Percentiles rank a stretch among this genome's conserved stretches.
Conservation (phyloP, 305 asterid genomes). For the Stenogyne calaminthoides region DNA sequence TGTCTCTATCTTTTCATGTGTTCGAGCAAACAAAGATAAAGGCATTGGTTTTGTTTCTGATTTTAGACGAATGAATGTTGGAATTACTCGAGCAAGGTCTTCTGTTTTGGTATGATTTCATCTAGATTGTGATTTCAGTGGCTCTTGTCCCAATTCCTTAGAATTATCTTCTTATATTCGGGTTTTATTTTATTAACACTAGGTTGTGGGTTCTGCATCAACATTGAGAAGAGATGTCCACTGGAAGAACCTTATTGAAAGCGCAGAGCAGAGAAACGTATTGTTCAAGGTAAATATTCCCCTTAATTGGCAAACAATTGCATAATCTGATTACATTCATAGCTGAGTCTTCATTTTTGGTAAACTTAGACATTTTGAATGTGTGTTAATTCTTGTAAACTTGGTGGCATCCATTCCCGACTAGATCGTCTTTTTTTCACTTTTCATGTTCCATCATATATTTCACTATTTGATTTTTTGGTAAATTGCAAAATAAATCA, state of each 20-base stretch:
- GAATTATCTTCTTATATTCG: conserved; percentile 12
- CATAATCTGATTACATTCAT: not conserved
- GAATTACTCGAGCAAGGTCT: conserved; percentile 95
- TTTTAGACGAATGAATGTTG: conserved; percentile 98
- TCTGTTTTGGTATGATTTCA: conserved; percentile 78
- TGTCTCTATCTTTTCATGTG: conserved; percentile 96
- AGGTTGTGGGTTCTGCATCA: conserved; percentile 96
- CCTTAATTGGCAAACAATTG: not conserved
- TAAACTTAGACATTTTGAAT: no score
- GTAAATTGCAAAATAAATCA: no score
- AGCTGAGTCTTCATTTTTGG: no score
- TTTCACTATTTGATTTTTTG: not conserved
- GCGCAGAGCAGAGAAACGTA: conserved; percentile 75
- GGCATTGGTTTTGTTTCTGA: conserved; percentile 93
- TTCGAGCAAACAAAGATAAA: conserved; percentile 68
- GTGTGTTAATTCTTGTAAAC: no score
- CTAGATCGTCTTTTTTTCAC: no score
- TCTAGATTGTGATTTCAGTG: conserved; percentile 14
- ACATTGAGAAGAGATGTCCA: conserved; percentile 77
- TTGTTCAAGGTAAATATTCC: conserved; percentile 63
- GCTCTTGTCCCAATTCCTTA: conserved; percentile 11
- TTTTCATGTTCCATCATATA: not conserved
- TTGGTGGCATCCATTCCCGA: no score
- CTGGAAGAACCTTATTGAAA: conserved; percentile 84
- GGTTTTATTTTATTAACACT: not conserved